A percentile compares a stretch with the other conserved stretches of the same genome.
phyloP scores from a whole-genome alignment of 2,329 filamentous ascomycete genomes.

The Botrytis pseudocinerea region DNA sequence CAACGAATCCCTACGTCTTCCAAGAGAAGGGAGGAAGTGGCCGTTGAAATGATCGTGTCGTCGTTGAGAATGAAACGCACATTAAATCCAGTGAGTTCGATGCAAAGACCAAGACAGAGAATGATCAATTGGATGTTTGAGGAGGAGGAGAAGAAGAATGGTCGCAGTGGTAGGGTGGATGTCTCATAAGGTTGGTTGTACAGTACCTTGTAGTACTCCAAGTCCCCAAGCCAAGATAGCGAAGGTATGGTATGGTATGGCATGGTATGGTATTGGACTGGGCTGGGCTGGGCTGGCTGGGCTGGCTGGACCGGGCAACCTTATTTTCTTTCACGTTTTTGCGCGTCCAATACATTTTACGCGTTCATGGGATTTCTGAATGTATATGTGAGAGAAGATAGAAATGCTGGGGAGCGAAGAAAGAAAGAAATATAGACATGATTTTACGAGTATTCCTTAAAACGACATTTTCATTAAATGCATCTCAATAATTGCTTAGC shows the following conservation, averaged over 20 bases:
- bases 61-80: neutral
- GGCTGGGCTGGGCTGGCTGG: neutral
- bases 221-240: neutral
- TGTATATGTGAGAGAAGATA: neutral
- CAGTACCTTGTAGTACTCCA: neutral
- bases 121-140: neutral
- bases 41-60: neutral
- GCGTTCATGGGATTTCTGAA: neutral
- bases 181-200: conserved; percentile 14
- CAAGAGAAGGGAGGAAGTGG: neutral
- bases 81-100: neutral
- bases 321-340: conserved; percentile 8
- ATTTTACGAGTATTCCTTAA: neutral
- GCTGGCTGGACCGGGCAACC: neutral
- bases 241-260: neutral
- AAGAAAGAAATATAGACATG: neutral
- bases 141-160: neutral
- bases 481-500: neutral
- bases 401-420: neutral
- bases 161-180: neutral
- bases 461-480: neutral
- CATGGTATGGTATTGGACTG: neutral
- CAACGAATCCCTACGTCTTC: neutral
- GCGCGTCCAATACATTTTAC: neutral
- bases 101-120: neutral